Evolutionary conservation across 352 stramenopile species (phyloP), one percentile per base, ranked within the genome.

Genomic region (Blastocystis sp.): DNA sequence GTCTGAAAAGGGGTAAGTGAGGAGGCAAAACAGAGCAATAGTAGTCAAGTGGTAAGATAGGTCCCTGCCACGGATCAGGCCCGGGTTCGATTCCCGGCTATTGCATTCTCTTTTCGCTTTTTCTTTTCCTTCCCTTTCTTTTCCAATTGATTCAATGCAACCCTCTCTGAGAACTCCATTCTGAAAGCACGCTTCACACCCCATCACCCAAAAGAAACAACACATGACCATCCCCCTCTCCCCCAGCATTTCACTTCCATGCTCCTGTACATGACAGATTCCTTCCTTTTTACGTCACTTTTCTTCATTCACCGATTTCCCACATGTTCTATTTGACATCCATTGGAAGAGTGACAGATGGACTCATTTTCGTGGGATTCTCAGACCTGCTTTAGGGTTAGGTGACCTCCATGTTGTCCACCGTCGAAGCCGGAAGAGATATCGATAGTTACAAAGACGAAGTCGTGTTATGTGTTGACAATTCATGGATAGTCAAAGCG

Each of bases 1-100:
- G 6, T 16, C 45, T 55, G 6, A 55, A 55, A 70, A 70, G 3
- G 0, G 3, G 24, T 39, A 33, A 9, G 9, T 70, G 62, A n/a
- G 26, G 0, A 24, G 12, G 0, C 0, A 6, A 35, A 78, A 55
- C 29, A 37, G 0, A 61, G 67, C 67, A 78, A 78, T 78, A 78
- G 67, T 78, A 78, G 67, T 78, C 67, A 78, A 78, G 67, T 78
- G 67, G 67, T 78, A 78, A 78, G 67, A 78, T 78, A 78, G 67
- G 67, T 78, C 67, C 67, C 67, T 78, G 67, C 67, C 67, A 78
- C 67, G 67, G 67, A 78, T 78, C 67, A 78, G 67, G 67, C 67
- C 67, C 67, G 67, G 67, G 67, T 78, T 26, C 60, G 26, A 33
- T 65, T 65, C 45, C 45, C 45, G 45, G 45, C 45, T 55, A 55